Base-by-base conservation (phyloP, 345 rosid genomes). In the Hevea brasiliensis region DNA sequence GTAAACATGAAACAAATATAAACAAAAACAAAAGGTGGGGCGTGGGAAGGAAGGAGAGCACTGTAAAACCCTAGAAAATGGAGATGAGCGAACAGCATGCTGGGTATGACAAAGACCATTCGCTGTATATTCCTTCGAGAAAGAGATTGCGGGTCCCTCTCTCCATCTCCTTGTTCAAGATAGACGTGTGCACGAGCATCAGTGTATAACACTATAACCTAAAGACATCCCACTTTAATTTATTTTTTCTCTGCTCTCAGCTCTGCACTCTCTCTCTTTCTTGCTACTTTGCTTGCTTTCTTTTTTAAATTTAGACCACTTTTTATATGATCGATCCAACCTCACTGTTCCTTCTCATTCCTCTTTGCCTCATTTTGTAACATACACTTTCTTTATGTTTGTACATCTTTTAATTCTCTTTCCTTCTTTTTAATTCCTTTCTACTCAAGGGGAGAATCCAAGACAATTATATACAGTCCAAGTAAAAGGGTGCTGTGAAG, bases 41-140 rank as follows among this genome's bases (percentile, higher is more conserved):
- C 1, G 59, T 24, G 48, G 55, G 17, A 14, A 17, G 51, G 45
- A 41, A 6, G 54, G 20, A 13, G 17, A 47, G 18, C 24, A 44
- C 66, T 73, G 83, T 74, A 71, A 82, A 87, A 77, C 86, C 84
- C 86, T 79, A 86, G 85, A 79, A 75, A 74, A 77, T 81, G 82
- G 74, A 59, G 73, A 72, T 27, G 72, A 72, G 89, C 88, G 4
- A 2, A 32, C 37, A 32, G 37, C 37, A 83, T 88, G 91, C 84
- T 23, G 84, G 86, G 50, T 41, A 26, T 75, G 89, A 88, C 87
- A 86, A 80, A 57, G 88, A 87, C 91, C 76, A 77, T 67, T 64
- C 86, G 72, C 87, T 80, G 84, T 74, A 88, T 88, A 84, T 84
- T 88, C 92, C 89, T 86, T 84, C 87, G 82, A 85, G 88, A 88